These are phyloP conservation scores for Sclerotinia nivalis DNA, from an alignment of 2,329 filamentous ascomycete species.

Conservation along the genomic window DNA sequence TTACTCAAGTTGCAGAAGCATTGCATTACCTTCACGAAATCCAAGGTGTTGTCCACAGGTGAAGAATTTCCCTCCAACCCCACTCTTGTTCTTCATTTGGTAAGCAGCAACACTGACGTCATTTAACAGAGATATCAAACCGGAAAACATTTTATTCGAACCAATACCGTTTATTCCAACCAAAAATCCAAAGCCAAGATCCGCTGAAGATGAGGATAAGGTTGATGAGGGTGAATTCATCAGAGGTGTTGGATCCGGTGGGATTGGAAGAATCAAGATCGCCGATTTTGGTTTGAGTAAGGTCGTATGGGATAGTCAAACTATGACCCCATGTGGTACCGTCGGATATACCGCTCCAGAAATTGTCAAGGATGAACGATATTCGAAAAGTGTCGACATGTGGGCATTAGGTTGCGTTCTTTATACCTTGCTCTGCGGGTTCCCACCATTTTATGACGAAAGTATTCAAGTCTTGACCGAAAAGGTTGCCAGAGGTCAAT, in stretches of 20 bases:
- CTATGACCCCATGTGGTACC: constrained; percentile 98
- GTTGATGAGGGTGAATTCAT: constrained; percentile 94
- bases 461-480: constrained; percentile 96
- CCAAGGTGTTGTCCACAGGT: constrained; percentile 96
- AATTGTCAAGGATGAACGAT: constrained; percentile 98
- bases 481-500: constrained; percentile 95
- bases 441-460: constrained; percentile 98
- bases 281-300: constrained; percentile 98
- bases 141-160: constrained; percentile 93
- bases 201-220: constrained; percentile 94
- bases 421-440: constrained; percentile 94
- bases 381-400: constrained; percentile 99
- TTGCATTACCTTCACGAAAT: constrained; percentile 93
- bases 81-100: background rate
- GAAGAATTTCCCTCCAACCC: constrained; percentile 43
- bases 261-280: constrained; percentile 94
- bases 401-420: constrained; percentile 97
- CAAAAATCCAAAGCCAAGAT: constrained; percentile 75
- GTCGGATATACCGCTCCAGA: constrained; percentile 98
- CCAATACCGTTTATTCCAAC: constrained; percentile 80
- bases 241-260: constrained; percentile 76
- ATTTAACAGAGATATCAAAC: constrained; percentile 88
- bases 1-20: constrained; percentile 90
- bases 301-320: constrained; percentile 96
- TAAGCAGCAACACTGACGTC: constrained; percentile 39